A percentile compares a stretch with the other conserved stretches of the same genome.
Conservation (phyloP, 2,329 filamentous ascomycete species). For the Neospermospora avenae region DNA sequence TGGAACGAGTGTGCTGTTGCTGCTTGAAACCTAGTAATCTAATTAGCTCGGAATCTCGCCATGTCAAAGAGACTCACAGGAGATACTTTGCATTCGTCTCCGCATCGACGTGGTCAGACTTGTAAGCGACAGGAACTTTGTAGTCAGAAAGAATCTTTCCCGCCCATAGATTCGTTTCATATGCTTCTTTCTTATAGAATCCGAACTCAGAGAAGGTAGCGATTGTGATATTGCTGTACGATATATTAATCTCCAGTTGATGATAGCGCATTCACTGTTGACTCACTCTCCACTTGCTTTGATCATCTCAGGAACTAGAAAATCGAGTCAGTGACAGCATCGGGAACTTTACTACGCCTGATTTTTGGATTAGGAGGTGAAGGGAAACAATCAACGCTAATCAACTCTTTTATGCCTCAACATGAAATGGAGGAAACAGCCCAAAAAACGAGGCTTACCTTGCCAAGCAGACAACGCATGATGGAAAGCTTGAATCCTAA, state of each 20-base stretch:
- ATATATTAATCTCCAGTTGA: neutral
- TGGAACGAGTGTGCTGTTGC: constrained; percentile 42
- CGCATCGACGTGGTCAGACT: constrained; percentile 40
- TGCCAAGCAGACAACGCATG: constrained; percentile 41
- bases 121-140: constrained; percentile 42
- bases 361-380: neutral
- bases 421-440: neutral
- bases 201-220: constrained; percentile 43
- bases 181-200: constrained; percentile 43
- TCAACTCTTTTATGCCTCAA: too few relatives aligned
- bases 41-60: neutral
- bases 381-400: too few relatives aligned
- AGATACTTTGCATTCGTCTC: constrained; percentile 42
- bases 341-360: neutral
- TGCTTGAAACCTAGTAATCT: constrained; percentile 36
- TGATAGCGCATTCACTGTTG: too few relatives aligned
- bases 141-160: constrained; percentile 41
- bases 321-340: neutral
- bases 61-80: constrained; percentile 27
- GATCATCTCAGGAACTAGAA: constrained; percentile 38
- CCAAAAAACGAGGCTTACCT: neutral
- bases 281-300: constrained; percentile 39
- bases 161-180: constrained; percentile 40
- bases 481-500: constrained; percentile 41
- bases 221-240: constrained; percentile 39